Percentiles rank a stretch among this genome's conserved stretches.
These are phyloP conservation scores for Moricandia moricandioides DNA, from an alignment of 345 rosid species.

Conservation along the genomic window DNA sequence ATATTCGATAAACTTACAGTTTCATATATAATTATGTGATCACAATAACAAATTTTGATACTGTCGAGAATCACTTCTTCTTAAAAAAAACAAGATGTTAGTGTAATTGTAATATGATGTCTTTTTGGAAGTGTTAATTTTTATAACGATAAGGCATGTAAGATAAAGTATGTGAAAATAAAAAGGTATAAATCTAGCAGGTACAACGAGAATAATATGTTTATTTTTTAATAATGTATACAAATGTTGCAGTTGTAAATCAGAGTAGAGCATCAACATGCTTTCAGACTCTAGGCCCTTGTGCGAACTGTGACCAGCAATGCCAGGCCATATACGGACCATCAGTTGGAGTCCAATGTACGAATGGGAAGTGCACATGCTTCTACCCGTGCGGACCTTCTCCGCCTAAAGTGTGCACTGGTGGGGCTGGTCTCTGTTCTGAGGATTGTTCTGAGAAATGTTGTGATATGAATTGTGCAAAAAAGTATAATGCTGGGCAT, in stretches of 20 bases:
- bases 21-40: neutral
- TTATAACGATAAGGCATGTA: neutral
- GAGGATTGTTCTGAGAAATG: neutral
- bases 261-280: neutral
- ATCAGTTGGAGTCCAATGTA: neutral
- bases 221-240: neutral
- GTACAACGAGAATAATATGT: neutral
- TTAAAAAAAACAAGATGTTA: neutral
- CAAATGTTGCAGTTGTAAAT: neutral
- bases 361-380: neutral
- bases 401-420: conserved; percentile 4
- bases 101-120: neutral
- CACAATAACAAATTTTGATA: neutral
- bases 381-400: neutral
- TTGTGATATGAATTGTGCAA: neutral
- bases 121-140: neutral
- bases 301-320: conserved; percentile 8
- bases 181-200: neutral
- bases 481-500: conserved; percentile 2
- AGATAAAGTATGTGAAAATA: neutral
- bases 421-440: conserved; percentile 20
- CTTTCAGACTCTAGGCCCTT: neutral
- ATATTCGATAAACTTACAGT: neutral
- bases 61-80: neutral
- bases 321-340: neutral